phyloP scores from a whole-genome alignment of 2,329 filamentous ascomycete species.

The Diaporthe batatas region DNA sequence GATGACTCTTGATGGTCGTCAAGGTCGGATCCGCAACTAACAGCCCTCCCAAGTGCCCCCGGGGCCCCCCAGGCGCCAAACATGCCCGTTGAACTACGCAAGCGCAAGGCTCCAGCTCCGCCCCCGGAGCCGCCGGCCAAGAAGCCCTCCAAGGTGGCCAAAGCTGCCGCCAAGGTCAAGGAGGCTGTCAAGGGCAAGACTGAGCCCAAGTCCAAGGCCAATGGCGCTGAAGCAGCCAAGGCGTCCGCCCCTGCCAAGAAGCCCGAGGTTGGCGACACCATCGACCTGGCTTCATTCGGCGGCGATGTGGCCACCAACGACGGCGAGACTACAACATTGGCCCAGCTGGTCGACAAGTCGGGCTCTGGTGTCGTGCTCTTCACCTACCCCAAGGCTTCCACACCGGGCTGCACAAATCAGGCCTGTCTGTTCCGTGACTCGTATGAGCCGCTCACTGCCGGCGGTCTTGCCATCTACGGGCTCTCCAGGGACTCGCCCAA shows the following conservation, averaged over 20 bases:
- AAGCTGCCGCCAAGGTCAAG: constrained; percentile 55
- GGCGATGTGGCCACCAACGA: constrained; percentile 88
- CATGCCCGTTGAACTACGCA: constrained; percentile 72
- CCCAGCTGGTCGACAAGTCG: constrained; percentile 85
- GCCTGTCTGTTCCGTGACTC: constrained; percentile 93
- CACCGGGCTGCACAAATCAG: constrained; percentile 94
- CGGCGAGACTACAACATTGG: constrained; percentile 82
- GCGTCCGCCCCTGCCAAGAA: constrained; percentile 53
- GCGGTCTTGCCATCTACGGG: constrained; percentile 89
- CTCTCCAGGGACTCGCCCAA: constrained; percentile 90
- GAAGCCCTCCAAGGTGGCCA: constrained; percentile 57
- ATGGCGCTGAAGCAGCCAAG: constrained; percentile 50
- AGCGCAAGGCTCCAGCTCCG: constrained; percentile 69
- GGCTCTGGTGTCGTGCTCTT: constrained; percentile 90
- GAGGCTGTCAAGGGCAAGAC: constrained; percentile 47
- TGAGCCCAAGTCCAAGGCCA: constrained; percentile 48
- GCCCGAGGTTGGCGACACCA: constrained; percentile 66
- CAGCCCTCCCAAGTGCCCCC: constrained; percentile 11
- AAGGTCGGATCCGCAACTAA: constrained; percentile 13
- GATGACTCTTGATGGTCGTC: neutral
- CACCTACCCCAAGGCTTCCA: constrained; percentile 95
- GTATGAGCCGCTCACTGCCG: constrained; percentile 80
- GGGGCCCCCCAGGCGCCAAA: constrained; percentile 40
- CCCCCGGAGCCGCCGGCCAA: constrained; percentile 62
- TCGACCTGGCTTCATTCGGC: constrained; percentile 72